phyloP scores from a whole-genome alignment of 78 protist species.

The Protostelium mycophagum region DNA sequence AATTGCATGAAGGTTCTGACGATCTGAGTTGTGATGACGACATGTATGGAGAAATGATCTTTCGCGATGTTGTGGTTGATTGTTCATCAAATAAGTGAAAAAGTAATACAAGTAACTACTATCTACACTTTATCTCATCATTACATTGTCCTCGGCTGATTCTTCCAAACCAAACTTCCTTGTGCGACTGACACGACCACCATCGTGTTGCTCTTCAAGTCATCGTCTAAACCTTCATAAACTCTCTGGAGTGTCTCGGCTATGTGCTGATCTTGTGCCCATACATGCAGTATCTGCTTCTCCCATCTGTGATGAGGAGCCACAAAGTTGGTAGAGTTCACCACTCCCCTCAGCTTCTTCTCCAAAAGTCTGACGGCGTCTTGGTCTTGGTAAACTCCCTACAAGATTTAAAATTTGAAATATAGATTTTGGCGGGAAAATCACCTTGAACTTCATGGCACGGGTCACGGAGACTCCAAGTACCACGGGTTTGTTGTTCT shows the following conservation, averaged over 20 bases:
- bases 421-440: too few species aligned
- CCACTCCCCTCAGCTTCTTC: not conserved
- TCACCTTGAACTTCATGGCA: not conserved
- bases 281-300: not conserved
- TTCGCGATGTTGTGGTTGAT: too few species aligned
- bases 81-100: too few species aligned
- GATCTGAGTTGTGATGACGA: too few species aligned
- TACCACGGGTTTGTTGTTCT: too few species aligned
- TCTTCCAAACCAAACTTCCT: not conserved
- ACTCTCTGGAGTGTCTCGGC: not conserved
- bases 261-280: not conserved
- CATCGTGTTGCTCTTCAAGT: not conserved
- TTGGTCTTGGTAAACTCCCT: not conserved
- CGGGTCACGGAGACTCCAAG: conserved; percentile 38
- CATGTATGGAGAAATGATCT: too few species aligned
- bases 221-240: not conserved
- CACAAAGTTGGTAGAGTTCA: not conserved
- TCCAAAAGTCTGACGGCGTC: not conserved
- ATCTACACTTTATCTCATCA: too few species aligned
- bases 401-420: too few species aligned
- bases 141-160: too few species aligned
- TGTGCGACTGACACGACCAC: not conserved
- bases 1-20: too few species aligned
- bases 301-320: not conserved
- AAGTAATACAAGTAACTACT: too few species aligned